phyloP scores from a whole-genome alignment of 441 rosid genomes.

The Melastoma candidum region DNA sequence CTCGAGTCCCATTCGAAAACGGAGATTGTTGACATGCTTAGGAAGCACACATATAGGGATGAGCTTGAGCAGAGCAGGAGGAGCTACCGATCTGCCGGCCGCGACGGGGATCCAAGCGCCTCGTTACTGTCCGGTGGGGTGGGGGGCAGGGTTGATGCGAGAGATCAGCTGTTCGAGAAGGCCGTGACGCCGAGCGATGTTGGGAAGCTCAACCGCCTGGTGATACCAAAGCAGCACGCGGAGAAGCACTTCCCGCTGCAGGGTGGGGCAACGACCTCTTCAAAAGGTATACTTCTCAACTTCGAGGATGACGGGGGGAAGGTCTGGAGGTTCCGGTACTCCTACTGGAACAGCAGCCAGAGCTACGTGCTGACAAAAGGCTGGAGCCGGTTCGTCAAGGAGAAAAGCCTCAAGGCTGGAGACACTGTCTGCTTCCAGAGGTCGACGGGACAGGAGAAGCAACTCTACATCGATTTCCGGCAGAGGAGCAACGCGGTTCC shows the following conservation, averaged over 20 bases:
- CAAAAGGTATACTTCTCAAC: conserved; percentile 7
- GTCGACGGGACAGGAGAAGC: conserved; percentile 5
- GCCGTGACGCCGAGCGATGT: conserved; percentile 12
- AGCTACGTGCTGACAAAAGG: conserved; percentile 6
- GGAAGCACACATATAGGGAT: conserved; percentile 8
- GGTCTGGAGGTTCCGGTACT: conserved; percentile 10
- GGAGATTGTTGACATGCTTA: conserved; percentile 8
- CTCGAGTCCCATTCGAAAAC: conserved; percentile 3
- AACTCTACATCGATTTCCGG: conserved; percentile 9
- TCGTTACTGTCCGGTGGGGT: background rate
- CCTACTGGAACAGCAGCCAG: conserved; percentile 6
- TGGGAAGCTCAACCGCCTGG: conserved; percentile 11
- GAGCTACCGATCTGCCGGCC: conserved; percentile 1
- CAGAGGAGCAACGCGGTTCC: conserved; percentile 1
- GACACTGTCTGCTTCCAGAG: conserved; percentile 12
- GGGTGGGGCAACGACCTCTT: conserved; percentile 2
- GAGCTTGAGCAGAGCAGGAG: conserved; percentile 11
- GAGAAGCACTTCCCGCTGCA: conserved; percentile 13
- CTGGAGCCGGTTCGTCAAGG: conserved; percentile 11
- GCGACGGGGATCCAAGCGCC: background rate
- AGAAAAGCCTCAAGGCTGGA: conserved; percentile 8
- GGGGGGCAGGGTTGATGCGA: background rate
- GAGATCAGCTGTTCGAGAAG: conserved; percentile 10
- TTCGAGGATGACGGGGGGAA: conserved; percentile 9
- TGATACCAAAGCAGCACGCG: background rate